Conservation (phyloP, 352 stramenopile genomes). For the Globisporangium viniferum region DNA sequence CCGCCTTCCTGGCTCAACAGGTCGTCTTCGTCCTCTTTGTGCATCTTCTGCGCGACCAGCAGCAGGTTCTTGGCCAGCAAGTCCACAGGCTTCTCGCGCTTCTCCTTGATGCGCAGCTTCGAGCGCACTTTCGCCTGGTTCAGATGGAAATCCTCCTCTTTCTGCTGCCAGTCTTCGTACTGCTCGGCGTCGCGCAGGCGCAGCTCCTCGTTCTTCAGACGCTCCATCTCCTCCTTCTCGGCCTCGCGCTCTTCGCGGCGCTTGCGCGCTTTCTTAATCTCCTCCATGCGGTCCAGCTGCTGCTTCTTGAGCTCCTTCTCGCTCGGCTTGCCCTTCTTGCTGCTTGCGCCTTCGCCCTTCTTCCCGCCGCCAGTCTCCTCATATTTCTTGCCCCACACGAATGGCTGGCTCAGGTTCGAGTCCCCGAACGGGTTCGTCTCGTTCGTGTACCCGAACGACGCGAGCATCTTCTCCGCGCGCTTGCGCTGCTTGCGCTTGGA, state of each 20-base stretch:
- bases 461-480: conserved; percentile 72
- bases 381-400: conserved; percentile 98
- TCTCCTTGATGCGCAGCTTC: conserved; percentile 84
- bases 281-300: conserved; percentile 86
- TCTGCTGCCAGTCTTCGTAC: conserved; percentile 97
- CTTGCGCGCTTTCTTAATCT: conserved; percentile 95
- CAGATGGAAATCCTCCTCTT: conserved; percentile 98
- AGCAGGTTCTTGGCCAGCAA: conserved; percentile 98
- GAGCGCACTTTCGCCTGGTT: conserved; percentile 91
- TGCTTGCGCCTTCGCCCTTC: not conserved
- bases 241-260: conserved; percentile 85
- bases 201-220: conserved; percentile 93
- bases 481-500: conserved; percentile 57
- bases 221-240: conserved; percentile 95
- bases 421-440: conserved; percentile 99
- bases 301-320: conserved; percentile 59
- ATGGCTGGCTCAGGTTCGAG: conserved; percentile 95
- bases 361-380: conserved; percentile 31
- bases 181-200: conserved; percentile 94
- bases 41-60: conserved; percentile 79
- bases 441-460: conserved; percentile 95
- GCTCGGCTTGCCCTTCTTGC: conserved; percentile 20
- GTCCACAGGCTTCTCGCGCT: conserved; percentile 95
- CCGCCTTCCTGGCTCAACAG: conserved; percentile 53
- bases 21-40: conserved; percentile 79